A percentile compares a stretch with the other conserved stretches of the same genome.
Evolutionary conservation across 805 yeast genomes (phyloP).

Genomic region (Yarrowia sp.): DNA sequence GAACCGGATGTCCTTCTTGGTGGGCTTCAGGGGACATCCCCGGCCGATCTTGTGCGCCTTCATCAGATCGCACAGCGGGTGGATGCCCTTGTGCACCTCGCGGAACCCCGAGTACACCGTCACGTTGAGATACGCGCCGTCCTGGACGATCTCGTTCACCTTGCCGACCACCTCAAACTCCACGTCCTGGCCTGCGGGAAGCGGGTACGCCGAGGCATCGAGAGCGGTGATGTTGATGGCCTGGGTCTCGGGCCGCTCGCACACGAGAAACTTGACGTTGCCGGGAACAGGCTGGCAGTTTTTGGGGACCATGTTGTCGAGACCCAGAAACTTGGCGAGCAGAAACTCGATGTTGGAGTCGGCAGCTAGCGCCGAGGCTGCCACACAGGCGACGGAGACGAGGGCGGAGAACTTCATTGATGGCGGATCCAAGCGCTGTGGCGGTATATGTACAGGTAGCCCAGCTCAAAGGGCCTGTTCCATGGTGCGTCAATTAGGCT

Average conservation of each 20-base stretch:
- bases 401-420: not conserved
- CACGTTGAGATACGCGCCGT: constrained; percentile 22
- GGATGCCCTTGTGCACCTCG: constrained; percentile 3
- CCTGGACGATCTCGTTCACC: not conserved
- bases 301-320: constrained; percentile 1
- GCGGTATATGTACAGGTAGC: not conserved
- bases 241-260: not conserved
- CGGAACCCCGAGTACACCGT: constrained; percentile 1
- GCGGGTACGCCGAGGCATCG: constrained; percentile 3
- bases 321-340: constrained; percentile 6
- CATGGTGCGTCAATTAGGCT: not conserved
- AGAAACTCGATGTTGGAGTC: constrained; percentile 12
- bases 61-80: constrained; percentile 3
- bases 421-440: not conserved
- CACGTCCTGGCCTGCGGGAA: constrained; percentile 7
- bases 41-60: constrained; percentile 6
- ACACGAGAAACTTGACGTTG: not conserved
- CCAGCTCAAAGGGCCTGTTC: no score
- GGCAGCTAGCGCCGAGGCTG: not conserved
- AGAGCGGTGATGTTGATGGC: not conserved
- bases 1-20: constrained; percentile 15
- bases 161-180: constrained; percentile 24
- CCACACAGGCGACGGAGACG: not conserved
- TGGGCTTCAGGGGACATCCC: constrained; percentile 23
- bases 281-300: constrained; percentile 20